A percentile compares a stretch with the other conserved stretches of the same genome.
Evolutionary conservation across 148 eudicot genomes (phyloP).

Genomic region (Salicornia ramosissima): DNA sequence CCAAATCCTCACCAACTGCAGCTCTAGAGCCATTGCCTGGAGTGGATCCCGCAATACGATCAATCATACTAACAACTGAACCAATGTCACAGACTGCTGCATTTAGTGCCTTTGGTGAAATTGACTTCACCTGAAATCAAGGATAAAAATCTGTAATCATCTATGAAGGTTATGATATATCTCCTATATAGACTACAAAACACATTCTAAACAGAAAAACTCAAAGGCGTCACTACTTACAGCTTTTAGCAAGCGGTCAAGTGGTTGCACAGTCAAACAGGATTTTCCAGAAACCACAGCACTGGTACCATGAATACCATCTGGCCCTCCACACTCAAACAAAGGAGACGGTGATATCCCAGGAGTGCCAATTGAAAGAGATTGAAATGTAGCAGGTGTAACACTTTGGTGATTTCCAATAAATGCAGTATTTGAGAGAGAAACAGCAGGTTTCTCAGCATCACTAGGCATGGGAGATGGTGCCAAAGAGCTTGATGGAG

Average conservation of each 20-base stretch:
- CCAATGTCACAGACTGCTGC: slow-evolving; percentile 77
- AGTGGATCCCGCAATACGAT: slow-evolving; percentile 93
- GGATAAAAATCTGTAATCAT: slow-evolving; percentile 8
- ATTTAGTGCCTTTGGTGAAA: slow-evolving; percentile 61
- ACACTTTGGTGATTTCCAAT: slow-evolving; percentile 51
- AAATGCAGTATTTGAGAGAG: slow-evolving; percentile 58
- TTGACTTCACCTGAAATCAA: slow-evolving; percentile 62
- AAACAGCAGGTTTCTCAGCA: slow-evolving; percentile 65
- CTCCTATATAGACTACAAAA: neutral
- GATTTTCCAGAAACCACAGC: slow-evolving; percentile 68
- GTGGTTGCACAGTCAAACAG: slow-evolving; percentile 67
- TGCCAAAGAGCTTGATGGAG: slow-evolving; percentile 71
- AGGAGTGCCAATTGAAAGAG: slow-evolving; percentile 97
- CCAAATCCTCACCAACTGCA: slow-evolving; percentile 97
- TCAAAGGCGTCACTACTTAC: slow-evolving; percentile 34
- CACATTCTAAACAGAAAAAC: neutral
- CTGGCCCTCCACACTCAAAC: slow-evolving; percentile 69
- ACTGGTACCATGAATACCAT: slow-evolving; percentile 53
- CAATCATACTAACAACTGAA: slow-evolving; percentile 90
- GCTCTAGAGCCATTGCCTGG: slow-evolving; percentile 98
- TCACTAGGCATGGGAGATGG: slow-evolving; percentile 89
- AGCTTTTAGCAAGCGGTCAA: slow-evolving; percentile 79
- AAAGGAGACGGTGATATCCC: slow-evolving; percentile 97
- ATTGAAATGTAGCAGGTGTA: slow-evolving; percentile 48
- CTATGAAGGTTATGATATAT: neutral